phyloP scores from a whole-genome alignment of 2,329 filamentous ascomycete species.

The Paraphaeosphaeria sporulosa region DNA sequence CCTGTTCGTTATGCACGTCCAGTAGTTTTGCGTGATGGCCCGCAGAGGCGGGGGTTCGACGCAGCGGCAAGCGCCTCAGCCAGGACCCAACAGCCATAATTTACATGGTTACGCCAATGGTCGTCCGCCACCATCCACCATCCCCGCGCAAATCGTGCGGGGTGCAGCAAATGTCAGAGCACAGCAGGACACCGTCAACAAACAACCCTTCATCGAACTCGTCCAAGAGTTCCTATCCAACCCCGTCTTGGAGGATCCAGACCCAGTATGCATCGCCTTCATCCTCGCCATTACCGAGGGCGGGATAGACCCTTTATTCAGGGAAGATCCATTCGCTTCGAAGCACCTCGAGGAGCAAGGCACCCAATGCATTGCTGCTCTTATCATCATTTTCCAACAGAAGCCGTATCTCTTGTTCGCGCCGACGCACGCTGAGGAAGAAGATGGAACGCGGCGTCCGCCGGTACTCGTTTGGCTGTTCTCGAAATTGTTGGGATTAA shows the following conservation, averaged over 20 bases:
- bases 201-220: slow-evolving; percentile 77
- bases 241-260: slow-evolving; percentile 64
- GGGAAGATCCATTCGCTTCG: slow-evolving; percentile 73
- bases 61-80: slow-evolving; percentile 36
- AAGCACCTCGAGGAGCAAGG: slow-evolving; percentile 66
- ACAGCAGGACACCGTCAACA: slow-evolving; percentile 69
- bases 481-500: slow-evolving; percentile 59
- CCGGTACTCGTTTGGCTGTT: slow-evolving; percentile 64
- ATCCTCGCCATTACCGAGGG: slow-evolving; percentile 84
- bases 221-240: slow-evolving; percentile 67
- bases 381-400: slow-evolving; percentile 77
- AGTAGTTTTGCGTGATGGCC: slow-evolving; percentile 47
- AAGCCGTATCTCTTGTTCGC: slow-evolving; percentile 71
- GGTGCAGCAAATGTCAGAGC: slow-evolving; percentile 73
- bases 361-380: slow-evolving; percentile 77
- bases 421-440: slow-evolving; percentile 31
- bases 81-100: slow-evolving; percentile 22
- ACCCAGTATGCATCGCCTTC: slow-evolving; percentile 80
- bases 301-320: slow-evolving; percentile 73
- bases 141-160: slow-evolving; percentile 86
- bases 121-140: slow-evolving; percentile 71
- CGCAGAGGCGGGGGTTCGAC: slow-evolving; percentile 48
- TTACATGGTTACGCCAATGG: slow-evolving; percentile 21
- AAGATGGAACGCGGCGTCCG: slow-evolving; percentile 45
- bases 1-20: slow-evolving; percentile 31